A percentile compares a stretch with the other conserved stretches of the same genome.
These are phyloP conservation scores for Penicillium argentinense DNA, from an alignment of 495 filamentous ascomycete genomes.

Conservation along the genomic window DNA sequence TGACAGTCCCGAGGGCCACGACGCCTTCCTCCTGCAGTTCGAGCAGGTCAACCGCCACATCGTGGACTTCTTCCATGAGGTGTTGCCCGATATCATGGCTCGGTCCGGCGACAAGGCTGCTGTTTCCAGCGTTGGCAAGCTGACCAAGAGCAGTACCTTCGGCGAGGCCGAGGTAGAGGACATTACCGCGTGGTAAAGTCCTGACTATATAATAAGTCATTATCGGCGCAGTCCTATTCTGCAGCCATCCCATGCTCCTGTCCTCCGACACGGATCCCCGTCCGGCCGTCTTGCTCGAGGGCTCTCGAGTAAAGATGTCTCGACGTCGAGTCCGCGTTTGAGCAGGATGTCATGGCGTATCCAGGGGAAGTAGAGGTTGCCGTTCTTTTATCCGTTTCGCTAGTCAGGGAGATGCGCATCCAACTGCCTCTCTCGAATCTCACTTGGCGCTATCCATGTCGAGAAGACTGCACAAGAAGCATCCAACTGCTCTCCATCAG, in stretches of 20 bases:
- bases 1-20: constrained; percentile 91
- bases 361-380: constrained; percentile 42
- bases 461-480: constrained; percentile 51
- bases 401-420: constrained; percentile 50
- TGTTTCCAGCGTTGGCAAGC: constrained; percentile 39
- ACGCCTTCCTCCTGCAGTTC: constrained; percentile 95
- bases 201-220: neutral
- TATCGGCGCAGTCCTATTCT: constrained; percentile 25
- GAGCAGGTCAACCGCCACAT: constrained; percentile 93
- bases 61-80: constrained; percentile 77
- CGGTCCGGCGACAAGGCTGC: constrained; percentile 45
- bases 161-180: constrained; percentile 96
- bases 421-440: constrained; percentile 48
- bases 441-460: constrained; percentile 23
- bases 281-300: constrained; percentile 9
- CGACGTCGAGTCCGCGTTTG: neutral
- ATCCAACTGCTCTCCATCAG: constrained; percentile 54
- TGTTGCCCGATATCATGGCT: constrained; percentile 83
- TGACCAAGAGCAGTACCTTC: constrained; percentile 83
- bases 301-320: neutral
- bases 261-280: constrained; percentile 16
- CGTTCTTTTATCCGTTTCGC: constrained; percentile 43
- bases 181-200: constrained; percentile 86
- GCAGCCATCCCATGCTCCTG: constrained; percentile 36
- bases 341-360: constrained; percentile 18